These are phyloP conservation scores for Trametes elegans DNA, from an alignment of 768 basidiomycete species.

Conservation along the genomic window DNA sequence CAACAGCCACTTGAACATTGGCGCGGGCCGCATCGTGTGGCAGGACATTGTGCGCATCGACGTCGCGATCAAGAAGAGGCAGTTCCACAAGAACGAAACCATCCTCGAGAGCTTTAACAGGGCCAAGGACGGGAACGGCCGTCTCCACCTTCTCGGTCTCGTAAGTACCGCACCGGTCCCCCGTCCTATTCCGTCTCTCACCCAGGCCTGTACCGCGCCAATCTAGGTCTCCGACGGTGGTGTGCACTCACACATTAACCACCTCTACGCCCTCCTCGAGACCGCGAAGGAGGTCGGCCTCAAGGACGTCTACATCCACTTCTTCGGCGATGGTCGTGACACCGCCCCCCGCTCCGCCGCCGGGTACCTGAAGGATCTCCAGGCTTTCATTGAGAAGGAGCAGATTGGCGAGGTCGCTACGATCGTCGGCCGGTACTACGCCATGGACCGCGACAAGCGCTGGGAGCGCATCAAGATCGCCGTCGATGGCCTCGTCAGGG, in stretches of 20 bases:
- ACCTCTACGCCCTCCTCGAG: conserved; percentile 88
- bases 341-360: conserved; percentile 85
- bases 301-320: conserved; percentile 87
- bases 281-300: conserved; percentile 85
- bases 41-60: conserved; percentile 97
- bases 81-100: conserved; percentile 75
- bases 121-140: conserved; percentile 80
- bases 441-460: conserved; percentile 95
- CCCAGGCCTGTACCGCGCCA: not conserved
- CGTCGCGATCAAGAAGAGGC: conserved; percentile 82
- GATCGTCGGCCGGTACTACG: conserved; percentile 89
- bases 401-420: conserved; percentile 81
- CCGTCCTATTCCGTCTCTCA: not conserved
- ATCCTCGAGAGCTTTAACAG: conserved; percentile 73
- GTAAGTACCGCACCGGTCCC: conserved; percentile 38
- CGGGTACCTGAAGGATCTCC: conserved; percentile 73
- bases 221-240: conserved; percentile 87
- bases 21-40: conserved; percentile 94
- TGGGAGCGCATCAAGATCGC: conserved; percentile 95
- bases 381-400: conserved; percentile 75
- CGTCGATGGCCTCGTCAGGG: conserved; percentile 78
- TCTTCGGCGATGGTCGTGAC: conserved; percentile 93
- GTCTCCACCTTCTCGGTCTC: conserved; percentile 86
- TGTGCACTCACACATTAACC: conserved; percentile 93
- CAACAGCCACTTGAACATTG: conserved; percentile 88